Conservation (phyloP, 2,329 filamentous ascomycete species). For the Ophiostoma angusticollis region DNA sequence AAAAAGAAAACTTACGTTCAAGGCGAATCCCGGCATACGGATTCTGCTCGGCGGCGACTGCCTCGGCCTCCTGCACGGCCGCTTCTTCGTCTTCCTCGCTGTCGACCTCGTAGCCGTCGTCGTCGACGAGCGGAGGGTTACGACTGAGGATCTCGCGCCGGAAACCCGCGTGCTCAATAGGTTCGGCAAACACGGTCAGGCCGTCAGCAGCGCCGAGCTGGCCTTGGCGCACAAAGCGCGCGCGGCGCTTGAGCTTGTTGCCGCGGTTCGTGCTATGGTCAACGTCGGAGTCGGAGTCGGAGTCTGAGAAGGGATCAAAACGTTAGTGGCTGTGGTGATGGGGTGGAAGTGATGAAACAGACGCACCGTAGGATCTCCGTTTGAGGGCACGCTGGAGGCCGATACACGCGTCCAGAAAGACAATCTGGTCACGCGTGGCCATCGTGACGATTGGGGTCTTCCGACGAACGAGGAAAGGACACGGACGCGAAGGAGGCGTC, state of each 20-base stretch:
- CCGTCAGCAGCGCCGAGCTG: constrained; percentile 54
- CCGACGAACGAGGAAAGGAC: not conserved
- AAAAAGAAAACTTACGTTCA: constrained; percentile 43
- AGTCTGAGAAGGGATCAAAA: constrained; percentile 39
- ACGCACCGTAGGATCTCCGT: constrained; percentile 14
- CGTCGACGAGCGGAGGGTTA: constrained; percentile 61
- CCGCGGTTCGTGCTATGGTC: constrained; percentile 60
- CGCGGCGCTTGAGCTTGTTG: constrained; percentile 65
- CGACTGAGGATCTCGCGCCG: constrained; percentile 59
- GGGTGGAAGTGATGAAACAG: not conserved
- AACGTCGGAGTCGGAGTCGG: constrained; percentile 64
- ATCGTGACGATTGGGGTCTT: constrained; percentile 3
- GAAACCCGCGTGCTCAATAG: constrained; percentile 55
- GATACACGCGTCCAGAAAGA: constrained; percentile 14
- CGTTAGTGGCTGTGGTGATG: too few relatives aligned
- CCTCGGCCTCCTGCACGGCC: constrained; percentile 45
- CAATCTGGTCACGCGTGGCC: constrained; percentile 14
- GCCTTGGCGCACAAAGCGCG: constrained; percentile 57
- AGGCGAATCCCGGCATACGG: constrained; percentile 61
- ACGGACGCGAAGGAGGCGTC: not conserved
- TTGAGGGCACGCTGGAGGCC: constrained; percentile 15
- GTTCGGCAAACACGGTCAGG: constrained; percentile 54
- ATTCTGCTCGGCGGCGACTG: constrained; percentile 55
- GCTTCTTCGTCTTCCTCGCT: constrained; percentile 57
- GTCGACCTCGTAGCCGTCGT: constrained; percentile 66